These are phyloP conservation scores for Coemansia sp. DNA, from an alignment of 192 early-diverging fungal genomes.

Conservation along the genomic window DNA sequence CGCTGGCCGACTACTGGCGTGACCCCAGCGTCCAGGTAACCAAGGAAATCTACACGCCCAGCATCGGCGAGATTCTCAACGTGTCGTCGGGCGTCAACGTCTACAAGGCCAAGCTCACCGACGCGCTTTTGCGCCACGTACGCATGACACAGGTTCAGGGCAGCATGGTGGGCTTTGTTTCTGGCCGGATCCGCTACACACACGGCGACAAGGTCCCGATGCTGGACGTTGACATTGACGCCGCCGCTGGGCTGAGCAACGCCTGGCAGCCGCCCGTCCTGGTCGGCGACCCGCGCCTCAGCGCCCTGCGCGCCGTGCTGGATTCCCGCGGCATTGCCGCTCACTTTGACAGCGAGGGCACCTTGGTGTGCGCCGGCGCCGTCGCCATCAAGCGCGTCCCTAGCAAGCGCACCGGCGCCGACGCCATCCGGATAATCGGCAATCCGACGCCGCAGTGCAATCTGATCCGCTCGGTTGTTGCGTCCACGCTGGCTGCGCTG, in stretches of 20 bases:
- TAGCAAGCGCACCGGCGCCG: slow-evolving; percentile 9
- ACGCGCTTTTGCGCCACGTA: slow-evolving; percentile 66
- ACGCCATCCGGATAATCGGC: slow-evolving; percentile 39
- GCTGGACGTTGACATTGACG: slow-evolving; percentile 53
- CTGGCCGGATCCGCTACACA: slow-evolving; percentile 66
- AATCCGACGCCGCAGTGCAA: slow-evolving; percentile 47
- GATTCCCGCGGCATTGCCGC: slow-evolving; percentile 67
- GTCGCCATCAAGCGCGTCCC: slow-evolving; percentile 51
- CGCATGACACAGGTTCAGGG: slow-evolving; percentile 60
- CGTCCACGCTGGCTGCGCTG: slow-evolving; percentile 31
- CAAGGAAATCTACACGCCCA: slow-evolving; percentile 77
- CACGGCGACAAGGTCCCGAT: slow-evolving; percentile 61
- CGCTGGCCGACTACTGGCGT: slow-evolving; percentile 58
- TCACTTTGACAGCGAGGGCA: slow-evolving; percentile 76
- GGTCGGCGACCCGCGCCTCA: slow-evolving; percentile 81
- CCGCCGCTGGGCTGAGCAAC: slow-evolving; percentile 23
- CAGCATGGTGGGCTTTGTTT: slow-evolving; percentile 49
- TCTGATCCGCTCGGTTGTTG: slow-evolving; percentile 45
- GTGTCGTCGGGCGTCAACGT: slow-evolving; percentile 85
- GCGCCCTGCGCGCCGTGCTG: slow-evolving; percentile 70
- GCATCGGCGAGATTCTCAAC: slow-evolving; percentile 77
- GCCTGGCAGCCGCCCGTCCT: slow-evolving; percentile 60
- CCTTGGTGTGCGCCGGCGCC: slow-evolving; percentile 76
- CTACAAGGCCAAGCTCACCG: slow-evolving; percentile 81
- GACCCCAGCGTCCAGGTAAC: slow-evolving; percentile 62